Conservation (phyloP, 2,329 filamentous ascomycete species). For the Coniochaeta sp. region DNA sequence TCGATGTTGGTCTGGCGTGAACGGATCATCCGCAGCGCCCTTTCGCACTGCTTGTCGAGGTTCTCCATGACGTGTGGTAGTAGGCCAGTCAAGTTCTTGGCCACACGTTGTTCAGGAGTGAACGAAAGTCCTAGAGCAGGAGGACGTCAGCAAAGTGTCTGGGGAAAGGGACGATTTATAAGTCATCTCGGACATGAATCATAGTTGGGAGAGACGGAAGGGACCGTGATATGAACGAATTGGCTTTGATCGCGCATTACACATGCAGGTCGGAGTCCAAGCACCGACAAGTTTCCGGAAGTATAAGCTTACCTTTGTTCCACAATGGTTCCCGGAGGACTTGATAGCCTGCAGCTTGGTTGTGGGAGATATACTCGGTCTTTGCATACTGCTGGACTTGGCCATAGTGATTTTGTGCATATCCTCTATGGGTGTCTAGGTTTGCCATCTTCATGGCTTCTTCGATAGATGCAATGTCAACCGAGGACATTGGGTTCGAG, state of each 20-base stretch:
- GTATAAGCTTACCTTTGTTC: constrained; percentile 51
- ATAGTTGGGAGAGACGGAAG: constrained; percentile 3
- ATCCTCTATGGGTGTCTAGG: constrained; percentile 53
- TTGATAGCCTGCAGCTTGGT: constrained; percentile 51
- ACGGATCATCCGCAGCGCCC: constrained; percentile 68
- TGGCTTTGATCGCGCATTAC: background rate
- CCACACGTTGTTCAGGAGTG: constrained; percentile 53
- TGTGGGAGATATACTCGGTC: constrained; percentile 46
- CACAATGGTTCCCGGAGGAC: constrained; percentile 53
- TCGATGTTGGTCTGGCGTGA: constrained; percentile 64
- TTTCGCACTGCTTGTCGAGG: constrained; percentile 50
- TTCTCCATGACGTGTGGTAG: constrained; percentile 57
- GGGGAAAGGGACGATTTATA: background rate
- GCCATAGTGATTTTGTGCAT: constrained; percentile 46
- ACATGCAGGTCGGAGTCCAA: background rate
- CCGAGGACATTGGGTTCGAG: constrained; percentile 47
- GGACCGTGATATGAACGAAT: background rate
- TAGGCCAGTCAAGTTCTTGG: constrained; percentile 59
- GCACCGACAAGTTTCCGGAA: background rate
- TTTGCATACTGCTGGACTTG: constrained; percentile 45
- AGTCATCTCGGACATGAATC: background rate
- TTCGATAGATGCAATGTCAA: constrained; percentile 51
- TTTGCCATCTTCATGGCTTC: constrained; percentile 52
- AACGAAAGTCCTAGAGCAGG: constrained; percentile 49
- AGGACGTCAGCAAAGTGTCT: constrained; percentile 5